Percentiles rank a stretch among this genome's conserved stretches.
These are phyloP conservation scores for Daldinia caldariorum DNA, from an alignment of 495 filamentous ascomycete genomes.

Conservation along the genomic window DNA sequence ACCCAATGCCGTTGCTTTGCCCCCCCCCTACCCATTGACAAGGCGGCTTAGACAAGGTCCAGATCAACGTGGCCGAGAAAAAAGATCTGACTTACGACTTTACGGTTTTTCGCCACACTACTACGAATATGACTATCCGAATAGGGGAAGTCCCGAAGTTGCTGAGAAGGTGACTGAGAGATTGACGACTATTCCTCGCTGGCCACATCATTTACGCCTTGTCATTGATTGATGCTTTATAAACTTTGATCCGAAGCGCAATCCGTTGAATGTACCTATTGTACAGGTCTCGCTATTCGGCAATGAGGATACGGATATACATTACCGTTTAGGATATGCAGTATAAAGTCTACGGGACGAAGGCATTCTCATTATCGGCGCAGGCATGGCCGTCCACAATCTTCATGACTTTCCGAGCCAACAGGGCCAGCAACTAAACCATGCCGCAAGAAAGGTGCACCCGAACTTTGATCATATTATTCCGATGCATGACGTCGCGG, in stretches of 20 bases:
- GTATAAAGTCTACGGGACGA: not conserved
- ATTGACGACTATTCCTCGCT: too few relatives aligned
- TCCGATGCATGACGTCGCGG: not conserved
- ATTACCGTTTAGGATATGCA: not conserved
- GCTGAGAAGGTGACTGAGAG: not conserved
- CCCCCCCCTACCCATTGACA: not conserved
- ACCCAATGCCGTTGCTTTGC: not conserved
- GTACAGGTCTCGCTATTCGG: not conserved
- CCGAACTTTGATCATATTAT: slow-evolving; percentile 48
- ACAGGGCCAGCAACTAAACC: not conserved
- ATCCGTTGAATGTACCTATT: not conserved
- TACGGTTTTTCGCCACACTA: not conserved
- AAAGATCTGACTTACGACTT: not conserved
- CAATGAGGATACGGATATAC: not conserved
- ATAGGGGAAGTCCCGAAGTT: not conserved
- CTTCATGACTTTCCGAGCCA: not conserved
- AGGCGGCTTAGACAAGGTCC: not conserved
- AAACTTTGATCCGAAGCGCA: not conserved
- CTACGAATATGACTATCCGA: not conserved
- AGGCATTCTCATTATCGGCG: not conserved
- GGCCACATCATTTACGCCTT: not conserved
- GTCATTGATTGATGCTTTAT: not conserved
- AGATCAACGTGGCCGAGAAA: slow-evolving; percentile 1
- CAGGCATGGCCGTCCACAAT: not conserved
- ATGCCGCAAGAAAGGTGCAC: slow-evolving; percentile 61